A percentile compares a stretch with the other conserved stretches of the same genome.
phyloP scores from a whole-genome alignment of 2,329 filamentous ascomycete genomes.

The Coniochaeta ligniaria region DNA sequence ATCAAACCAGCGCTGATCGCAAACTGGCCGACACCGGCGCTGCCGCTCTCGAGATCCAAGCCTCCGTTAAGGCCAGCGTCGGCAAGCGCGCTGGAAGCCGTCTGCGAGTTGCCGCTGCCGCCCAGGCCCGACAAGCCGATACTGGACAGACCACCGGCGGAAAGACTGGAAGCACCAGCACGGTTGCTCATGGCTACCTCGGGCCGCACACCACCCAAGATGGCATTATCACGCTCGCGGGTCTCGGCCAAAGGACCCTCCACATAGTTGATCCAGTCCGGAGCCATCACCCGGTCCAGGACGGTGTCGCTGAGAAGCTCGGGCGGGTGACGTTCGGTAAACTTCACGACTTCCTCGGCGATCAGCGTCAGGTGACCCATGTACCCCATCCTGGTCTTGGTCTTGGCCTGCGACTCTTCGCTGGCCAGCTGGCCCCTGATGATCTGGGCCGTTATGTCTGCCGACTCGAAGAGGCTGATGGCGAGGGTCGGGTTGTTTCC shows the following conservation, averaged over 20 bases:
- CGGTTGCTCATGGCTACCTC: constrained; percentile 82
- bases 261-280: constrained; percentile 90
- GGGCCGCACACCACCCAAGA: constrained; percentile 87
- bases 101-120: constrained; percentile 17
- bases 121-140: constrained; percentile 32
- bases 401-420: constrained; percentile 76
- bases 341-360: constrained; percentile 97
- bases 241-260: constrained; percentile 91
- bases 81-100: constrained; percentile 58
- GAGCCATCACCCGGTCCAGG: constrained; percentile 80
- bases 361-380: constrained; percentile 98
- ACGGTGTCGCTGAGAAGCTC: constrained; percentile 80
- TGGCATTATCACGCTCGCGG: constrained; percentile 93
- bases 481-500: constrained; percentile 87
- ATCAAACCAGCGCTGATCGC: constrained; percentile 67
- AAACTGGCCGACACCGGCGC: constrained; percentile 63
- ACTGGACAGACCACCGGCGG: constrained; percentile 40
- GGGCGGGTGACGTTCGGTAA: constrained; percentile 87
- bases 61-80: constrained; percentile 75
- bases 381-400: constrained; percentile 88
- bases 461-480: constrained; percentile 86
- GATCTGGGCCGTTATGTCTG: constrained; percentile 83
- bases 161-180: constrained; percentile 40
- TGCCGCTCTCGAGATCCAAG: constrained; percentile 60
- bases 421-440: constrained; percentile 83